Evolutionary conservation across 2,329 filamentous ascomycete genomes (phyloP).

Genomic region (Aplosporella prunicola): DNA sequence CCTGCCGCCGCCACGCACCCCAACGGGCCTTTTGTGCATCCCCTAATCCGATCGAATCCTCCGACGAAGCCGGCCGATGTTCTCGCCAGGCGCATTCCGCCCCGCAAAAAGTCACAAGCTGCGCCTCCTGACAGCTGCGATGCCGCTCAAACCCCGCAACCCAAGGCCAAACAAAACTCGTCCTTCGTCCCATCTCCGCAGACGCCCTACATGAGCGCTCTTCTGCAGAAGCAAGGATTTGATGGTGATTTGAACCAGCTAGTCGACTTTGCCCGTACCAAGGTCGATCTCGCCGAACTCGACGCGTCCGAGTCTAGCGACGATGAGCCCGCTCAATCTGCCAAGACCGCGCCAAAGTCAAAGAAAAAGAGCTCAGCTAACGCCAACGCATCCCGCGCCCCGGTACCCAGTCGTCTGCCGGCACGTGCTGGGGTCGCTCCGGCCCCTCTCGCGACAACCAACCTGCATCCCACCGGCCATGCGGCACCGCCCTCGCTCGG

Average conservation of each 20-base stretch:
- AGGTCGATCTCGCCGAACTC: conserved; percentile 27
- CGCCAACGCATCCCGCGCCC: conserved; percentile 1
- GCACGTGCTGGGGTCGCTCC: conserved; percentile 19
- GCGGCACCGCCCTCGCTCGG: conserved; percentile 2
- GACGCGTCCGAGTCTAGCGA: conserved; percentile 23
- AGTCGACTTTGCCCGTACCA: conserved; percentile 27
- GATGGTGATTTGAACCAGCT: conserved; percentile 30
- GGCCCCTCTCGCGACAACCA: conserved; percentile 17
- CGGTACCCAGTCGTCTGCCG: conserved; percentile 7
- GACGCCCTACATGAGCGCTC: conserved; percentile 33
- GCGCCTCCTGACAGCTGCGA: not conserved
- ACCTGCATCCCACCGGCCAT: not conserved
- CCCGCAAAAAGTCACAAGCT: conserved; percentile 9
- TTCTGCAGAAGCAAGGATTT: conserved; percentile 32
- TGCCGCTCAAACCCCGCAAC: not conserved
- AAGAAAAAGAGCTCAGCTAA: conserved; percentile 3
- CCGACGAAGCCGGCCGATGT: not conserved
- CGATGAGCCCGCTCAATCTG: conserved; percentile 19
- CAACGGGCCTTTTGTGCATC: conserved; percentile 26
- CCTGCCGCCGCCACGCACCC: conserved; percentile 7
- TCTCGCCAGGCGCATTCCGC: conserved; percentile 7
- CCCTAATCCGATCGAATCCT: conserved; percentile 18
- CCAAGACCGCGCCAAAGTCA: conserved; percentile 2
- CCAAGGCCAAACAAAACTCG: conserved; percentile 10
- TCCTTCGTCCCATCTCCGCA: conserved; percentile 30